These are phyloP conservation scores for Chaetomium strumarium DNA, from an alignment of 2,329 filamentous ascomycete species.

Conservation along the genomic window DNA sequence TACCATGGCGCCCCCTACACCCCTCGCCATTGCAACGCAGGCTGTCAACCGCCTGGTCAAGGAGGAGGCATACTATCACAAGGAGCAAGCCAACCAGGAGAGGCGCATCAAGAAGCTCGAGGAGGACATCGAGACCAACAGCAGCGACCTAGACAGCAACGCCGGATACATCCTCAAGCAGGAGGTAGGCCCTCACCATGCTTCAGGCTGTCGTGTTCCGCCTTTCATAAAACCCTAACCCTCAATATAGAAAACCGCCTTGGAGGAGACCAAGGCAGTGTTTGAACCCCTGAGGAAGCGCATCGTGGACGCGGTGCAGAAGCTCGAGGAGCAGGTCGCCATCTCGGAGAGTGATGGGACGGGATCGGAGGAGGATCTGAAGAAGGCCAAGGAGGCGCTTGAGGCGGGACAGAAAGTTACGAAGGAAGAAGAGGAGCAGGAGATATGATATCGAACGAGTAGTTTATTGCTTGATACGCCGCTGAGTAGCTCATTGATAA, in stretches of 20 bases:
- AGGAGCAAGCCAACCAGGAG: slow-evolving; percentile 72
- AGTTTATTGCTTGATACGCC: background rate
- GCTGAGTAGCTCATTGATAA: background rate
- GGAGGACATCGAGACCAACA: slow-evolving; percentile 47
- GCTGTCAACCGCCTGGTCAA: slow-evolving; percentile 80
- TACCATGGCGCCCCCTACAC: slow-evolving; percentile 68
- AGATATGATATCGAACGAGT: background rate
- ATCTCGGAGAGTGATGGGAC: slow-evolving; percentile 45
- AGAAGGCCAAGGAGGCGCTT: slow-evolving; percentile 50
- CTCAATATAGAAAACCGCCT: slow-evolving; percentile 59
- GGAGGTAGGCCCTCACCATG: slow-evolving; percentile 54
- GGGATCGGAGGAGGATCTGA: slow-evolving; percentile 43
- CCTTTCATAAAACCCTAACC: slow-evolving; percentile 19
- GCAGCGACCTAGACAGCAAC: slow-evolving; percentile 61
- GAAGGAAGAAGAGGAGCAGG: slow-evolving; percentile 13
- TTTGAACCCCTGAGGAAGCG: slow-evolving; percentile 66
- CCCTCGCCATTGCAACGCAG: slow-evolving; percentile 72
- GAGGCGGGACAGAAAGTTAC: slow-evolving; percentile 41
- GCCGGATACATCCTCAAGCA: slow-evolving; percentile 75
- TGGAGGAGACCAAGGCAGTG: slow-evolving; percentile 83
- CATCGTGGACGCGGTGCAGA: slow-evolving; percentile 64
- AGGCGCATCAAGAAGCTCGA: slow-evolving; percentile 64
- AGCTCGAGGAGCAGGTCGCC: slow-evolving; percentile 71
- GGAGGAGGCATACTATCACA: slow-evolving; percentile 86
- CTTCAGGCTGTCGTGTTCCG: background rate